Conservation (phyloP, 768 basidiomycete species). For the Termitomyces sp. region DNA sequence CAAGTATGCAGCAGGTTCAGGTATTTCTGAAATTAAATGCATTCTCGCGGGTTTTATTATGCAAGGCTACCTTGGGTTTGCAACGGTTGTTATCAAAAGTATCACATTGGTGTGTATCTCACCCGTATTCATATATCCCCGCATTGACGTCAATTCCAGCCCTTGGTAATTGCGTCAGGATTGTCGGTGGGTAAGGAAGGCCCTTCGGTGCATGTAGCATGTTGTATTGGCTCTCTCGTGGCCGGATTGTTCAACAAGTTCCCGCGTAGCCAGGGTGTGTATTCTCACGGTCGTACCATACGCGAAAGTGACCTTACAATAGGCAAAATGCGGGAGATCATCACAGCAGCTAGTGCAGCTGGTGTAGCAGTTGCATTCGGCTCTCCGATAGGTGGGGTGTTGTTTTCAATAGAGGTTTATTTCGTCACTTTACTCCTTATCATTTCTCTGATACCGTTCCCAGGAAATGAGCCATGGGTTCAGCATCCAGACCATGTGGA, state of each 20-base stretch:
- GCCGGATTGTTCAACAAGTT: conserved; percentile 81
- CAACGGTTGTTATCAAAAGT: conserved; percentile 92
- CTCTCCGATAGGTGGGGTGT: conserved; percentile 94
- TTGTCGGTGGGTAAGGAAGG: conserved; percentile 98
- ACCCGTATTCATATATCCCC: neutral
- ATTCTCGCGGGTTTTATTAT: conserved; percentile 97
- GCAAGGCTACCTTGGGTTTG: conserved; percentile 89
- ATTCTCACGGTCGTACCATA: neutral
- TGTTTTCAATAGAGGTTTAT: conserved; percentile 93
- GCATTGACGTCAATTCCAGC: conserved; percentile 43
- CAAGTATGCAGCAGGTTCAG: conserved; percentile 95
- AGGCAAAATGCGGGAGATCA: conserved; percentile 86
- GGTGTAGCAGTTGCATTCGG: conserved; percentile 99
- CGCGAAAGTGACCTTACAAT: neutral
- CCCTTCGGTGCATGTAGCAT: conserved; percentile 96
- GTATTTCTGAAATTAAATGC: conserved; percentile 98
- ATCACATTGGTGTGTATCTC: conserved; percentile 72
- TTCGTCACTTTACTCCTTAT: neutral
- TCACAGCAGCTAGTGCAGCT: conserved; percentile 94
- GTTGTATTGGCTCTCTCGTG: conserved; percentile 89
- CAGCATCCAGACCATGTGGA: conserved; percentile 98
- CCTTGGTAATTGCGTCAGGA: conserved; percentile 94
- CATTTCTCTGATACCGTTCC: neutral
- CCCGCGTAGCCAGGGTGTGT: conserved; percentile 81
- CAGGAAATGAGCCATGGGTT: conserved; percentile 99